These are phyloP conservation scores for Polytrichum commune DNA, from an alignment of 225 moss, liverwort and hornwort genomes.

Conservation along the genomic window DNA sequence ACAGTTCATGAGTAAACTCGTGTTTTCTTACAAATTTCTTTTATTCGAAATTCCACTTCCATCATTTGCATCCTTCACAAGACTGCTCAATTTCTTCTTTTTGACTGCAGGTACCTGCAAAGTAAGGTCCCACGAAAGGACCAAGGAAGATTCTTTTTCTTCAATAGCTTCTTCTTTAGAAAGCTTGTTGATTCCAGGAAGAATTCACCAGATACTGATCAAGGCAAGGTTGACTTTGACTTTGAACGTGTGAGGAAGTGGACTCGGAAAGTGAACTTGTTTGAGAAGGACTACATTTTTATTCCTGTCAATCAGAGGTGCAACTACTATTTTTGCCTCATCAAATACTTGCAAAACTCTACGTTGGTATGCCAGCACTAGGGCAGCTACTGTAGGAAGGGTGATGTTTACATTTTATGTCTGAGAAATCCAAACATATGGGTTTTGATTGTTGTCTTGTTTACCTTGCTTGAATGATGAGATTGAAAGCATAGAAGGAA, in stretches of 20 bases:
- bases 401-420: no score
- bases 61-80: neutral
- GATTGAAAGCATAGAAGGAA: no score
- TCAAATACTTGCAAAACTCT: neutral
- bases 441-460: no score
- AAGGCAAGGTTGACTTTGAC: conserved; percentile 29
- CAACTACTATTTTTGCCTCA: conserved; percentile 6
- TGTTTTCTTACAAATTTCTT: no score
- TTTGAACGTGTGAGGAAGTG: conserved; percentile 40
- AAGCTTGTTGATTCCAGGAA: conserved; percentile 40
- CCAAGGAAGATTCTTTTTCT: conserved; percentile 37
- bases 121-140: conserved; percentile 16
- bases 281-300: conserved; percentile 47
- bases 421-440: no score
- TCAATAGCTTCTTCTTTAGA: conserved; percentile 49
- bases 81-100: neutral
- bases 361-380: no score
- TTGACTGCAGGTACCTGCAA: conserved; percentile 37
- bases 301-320: conserved; percentile 53
- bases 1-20: no score
- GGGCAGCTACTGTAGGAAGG: no score
- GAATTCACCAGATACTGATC: conserved; percentile 16
- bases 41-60: neutral
- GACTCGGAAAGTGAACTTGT: conserved; percentile 39
- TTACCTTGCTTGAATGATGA: no score